phyloP scores from a whole-genome alignment of 129 eudicot species.

The Helianthus tuberosus region DNA sequence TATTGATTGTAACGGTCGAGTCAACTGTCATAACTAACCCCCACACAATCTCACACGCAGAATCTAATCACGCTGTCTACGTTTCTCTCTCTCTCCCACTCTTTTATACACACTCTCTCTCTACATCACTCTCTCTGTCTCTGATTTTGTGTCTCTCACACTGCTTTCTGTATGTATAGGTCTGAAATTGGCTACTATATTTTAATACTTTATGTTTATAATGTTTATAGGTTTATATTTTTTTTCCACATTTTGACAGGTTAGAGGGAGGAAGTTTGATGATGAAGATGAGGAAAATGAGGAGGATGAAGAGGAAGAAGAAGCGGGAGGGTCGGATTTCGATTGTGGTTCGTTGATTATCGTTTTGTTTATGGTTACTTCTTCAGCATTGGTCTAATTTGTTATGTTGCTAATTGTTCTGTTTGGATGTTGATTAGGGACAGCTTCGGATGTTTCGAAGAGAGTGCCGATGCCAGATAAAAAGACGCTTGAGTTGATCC shows the following conservation, averaged over 20 bases:
- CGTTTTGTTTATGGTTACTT: constrained; percentile 4
- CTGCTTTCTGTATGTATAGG: constrained; percentile 23
- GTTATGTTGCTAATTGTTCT: constrained; percentile 20
- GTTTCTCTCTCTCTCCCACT: constrained; percentile 57
- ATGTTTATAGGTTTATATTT: constrained; percentile 1
- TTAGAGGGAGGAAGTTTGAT: constrained; percentile 32
- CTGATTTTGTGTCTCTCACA: constrained; percentile 22
- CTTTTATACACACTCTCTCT: constrained; percentile 43
- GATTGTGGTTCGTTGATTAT: constrained; percentile 52
- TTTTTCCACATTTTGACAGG: constrained; percentile 56
- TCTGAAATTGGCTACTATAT: constrained; percentile 8
- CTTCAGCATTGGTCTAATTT: constrained; percentile 16
- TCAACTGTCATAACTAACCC: constrained; percentile 81
- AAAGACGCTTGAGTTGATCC: constrained; percentile 75
- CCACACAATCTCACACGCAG: constrained; percentile 74
- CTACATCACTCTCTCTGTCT: constrained; percentile 41
- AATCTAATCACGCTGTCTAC: constrained; percentile 66
- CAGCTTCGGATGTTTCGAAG: constrained; percentile 39
- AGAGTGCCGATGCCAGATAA: constrained; percentile 67
- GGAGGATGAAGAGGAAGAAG: constrained; percentile 28
- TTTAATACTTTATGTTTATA: constrained; percentile 17
- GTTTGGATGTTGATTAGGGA: constrained; percentile 45
- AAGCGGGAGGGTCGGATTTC: constrained; percentile 47
- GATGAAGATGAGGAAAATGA: not conserved
- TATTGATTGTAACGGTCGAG: constrained; percentile 45